phyloP scores from a whole-genome alignment of 2,329 filamentous ascomycete species.

The Colletotrichum salicis region DNA sequence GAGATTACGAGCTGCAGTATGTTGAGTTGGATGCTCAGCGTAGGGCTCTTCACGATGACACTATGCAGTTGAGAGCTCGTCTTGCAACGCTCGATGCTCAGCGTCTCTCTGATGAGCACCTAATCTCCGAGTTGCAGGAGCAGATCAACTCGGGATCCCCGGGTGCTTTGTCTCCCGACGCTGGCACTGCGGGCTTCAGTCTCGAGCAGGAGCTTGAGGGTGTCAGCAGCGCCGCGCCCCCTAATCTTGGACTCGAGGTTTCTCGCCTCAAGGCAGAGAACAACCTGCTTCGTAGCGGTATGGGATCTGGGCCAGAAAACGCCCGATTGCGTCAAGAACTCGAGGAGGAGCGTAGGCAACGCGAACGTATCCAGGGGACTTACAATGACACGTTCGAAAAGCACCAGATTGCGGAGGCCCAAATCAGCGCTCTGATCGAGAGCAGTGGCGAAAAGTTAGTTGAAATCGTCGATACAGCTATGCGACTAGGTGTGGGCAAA shows the following conservation, averaged over 20 bases:
- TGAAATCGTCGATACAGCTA: conserved; percentile 30
- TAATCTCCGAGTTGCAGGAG: conserved; percentile 69
- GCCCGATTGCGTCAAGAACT: conserved; percentile 65
- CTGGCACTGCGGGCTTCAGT: conserved; percentile 50
- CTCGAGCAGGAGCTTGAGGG: conserved; percentile 71
- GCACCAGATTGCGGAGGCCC: conserved; percentile 65
- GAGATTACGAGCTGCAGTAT: conserved; percentile 49
- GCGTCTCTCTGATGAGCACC: conserved; percentile 61
- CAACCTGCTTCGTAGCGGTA: conserved; percentile 64
- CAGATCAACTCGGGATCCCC: conserved; percentile 56
- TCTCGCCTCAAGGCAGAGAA: conserved; percentile 72
- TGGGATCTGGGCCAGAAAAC: conserved; percentile 64
- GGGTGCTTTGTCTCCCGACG: conserved; percentile 23
- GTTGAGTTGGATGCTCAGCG: conserved; percentile 53
- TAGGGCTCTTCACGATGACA: conserved; percentile 57
- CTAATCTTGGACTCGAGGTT: conserved; percentile 61
- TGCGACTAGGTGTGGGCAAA: conserved; percentile 40
- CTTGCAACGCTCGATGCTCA: conserved; percentile 54
- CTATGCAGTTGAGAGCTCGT: conserved; percentile 53
- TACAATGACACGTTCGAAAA: conserved; percentile 69
- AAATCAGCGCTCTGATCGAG: conserved; percentile 65
- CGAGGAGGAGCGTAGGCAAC: conserved; percentile 62
- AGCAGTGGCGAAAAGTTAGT: conserved; percentile 66
- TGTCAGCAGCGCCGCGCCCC: conserved; percentile 52
- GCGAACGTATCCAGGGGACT: conserved; percentile 63